Conservation (phyloP, 352 stramenopile species). For the Blastocystis sp. region DNA sequence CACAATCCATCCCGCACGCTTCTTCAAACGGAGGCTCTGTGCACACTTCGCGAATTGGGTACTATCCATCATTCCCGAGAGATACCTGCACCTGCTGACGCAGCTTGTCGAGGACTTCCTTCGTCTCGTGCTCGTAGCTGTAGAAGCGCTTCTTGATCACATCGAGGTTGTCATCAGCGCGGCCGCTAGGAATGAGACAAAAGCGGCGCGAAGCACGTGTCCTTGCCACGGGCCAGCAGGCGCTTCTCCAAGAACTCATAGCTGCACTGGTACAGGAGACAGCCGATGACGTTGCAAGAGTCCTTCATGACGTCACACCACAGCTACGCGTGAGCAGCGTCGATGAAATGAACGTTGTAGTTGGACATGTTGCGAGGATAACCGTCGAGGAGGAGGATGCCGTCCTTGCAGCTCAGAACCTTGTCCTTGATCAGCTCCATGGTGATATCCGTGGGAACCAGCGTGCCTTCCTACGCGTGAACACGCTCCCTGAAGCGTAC, state of each 20-base stretch:
- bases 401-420: conserved; percentile 11
- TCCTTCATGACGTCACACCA: conserved; percentile 52
- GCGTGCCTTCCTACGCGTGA: conserved; percentile 40
- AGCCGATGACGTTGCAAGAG: conserved; percentile 57
- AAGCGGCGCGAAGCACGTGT: too few species aligned
- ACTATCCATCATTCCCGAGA: neutral
- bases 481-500: neutral
- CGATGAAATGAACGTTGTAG: conserved; percentile 67
- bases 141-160: conserved; percentile 71
- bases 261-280: conserved; percentile 64
- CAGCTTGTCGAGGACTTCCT: conserved; percentile 42
- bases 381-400: conserved; percentile 52
- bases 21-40: conserved; percentile 70
- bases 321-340: neutral
- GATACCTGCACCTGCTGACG: conserved; percentile 12
- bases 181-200: conserved; percentile 30
- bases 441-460: conserved; percentile 61
- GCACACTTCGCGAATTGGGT: conserved; percentile 57
- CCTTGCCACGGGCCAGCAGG: conserved; percentile 50
- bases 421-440: conserved; percentile 69
- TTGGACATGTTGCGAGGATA: conserved; percentile 72
- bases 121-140: conserved; percentile 64
- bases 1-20: neutral
- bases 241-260: conserved; percentile 72
- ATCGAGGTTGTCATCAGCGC: conserved; percentile 48